Percentiles rank a stretch among this genome's conserved stretches.
Evolutionary conservation across 345 rosid species (phyloP).

Genomic region (Hibiscus trionum): DNA sequence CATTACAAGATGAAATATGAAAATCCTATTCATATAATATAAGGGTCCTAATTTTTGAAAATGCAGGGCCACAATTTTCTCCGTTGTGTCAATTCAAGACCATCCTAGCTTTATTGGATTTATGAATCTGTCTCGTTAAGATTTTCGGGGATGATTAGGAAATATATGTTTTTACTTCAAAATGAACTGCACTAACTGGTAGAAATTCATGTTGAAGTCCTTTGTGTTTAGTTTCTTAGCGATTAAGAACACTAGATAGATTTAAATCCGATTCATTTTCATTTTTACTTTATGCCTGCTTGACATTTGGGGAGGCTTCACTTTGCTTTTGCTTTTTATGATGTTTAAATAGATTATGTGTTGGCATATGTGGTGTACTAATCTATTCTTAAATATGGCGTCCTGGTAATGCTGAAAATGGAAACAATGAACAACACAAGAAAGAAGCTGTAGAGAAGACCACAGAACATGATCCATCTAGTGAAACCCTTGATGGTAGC

Average conservation of each 20-base stretch:
- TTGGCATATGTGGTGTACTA: conserved; percentile 5
- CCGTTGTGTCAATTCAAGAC: background rate
- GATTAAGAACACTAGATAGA: no score
- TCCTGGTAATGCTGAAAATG: conserved; percentile 30
- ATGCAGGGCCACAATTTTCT: background rate
- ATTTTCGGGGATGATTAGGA: background rate
- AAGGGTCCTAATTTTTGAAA: background rate
- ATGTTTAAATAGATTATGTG: background rate
- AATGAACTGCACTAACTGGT: background rate
- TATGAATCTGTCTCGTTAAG: background rate
- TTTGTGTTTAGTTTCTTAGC: background rate
- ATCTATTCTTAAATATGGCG: conserved; percentile 6
- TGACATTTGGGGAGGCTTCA: background rate
- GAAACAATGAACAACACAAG: conserved; percentile 23
- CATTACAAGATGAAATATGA: background rate
- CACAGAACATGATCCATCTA: conserved; percentile 24
- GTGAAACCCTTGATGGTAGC: conserved; percentile 26
- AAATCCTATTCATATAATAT: background rate
- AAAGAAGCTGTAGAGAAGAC: conserved; percentile 28
- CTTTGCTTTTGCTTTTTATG: conserved; percentile 5
- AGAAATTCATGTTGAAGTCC: background rate
- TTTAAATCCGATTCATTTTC: background rate
- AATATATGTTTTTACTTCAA: background rate
- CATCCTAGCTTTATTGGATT: background rate
- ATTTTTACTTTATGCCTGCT: background rate